Evolutionary conservation across 192 early-diverging fungal species (phyloP), one percentile per base, ranked within the genome.

Genomic region (Chytriomyces confervae): DNA sequence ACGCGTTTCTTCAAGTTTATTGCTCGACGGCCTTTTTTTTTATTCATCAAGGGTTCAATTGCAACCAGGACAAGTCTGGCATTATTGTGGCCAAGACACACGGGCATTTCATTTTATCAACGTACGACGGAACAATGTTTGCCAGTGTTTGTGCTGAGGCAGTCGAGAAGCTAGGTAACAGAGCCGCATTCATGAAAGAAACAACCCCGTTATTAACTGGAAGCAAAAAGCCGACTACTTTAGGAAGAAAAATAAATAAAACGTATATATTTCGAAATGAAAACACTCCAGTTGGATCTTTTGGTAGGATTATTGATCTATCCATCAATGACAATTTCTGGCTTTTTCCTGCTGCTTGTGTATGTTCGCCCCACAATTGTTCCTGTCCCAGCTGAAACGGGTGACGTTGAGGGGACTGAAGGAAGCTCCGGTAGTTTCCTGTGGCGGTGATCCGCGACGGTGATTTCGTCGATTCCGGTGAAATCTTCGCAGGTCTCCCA

Each of bases 131-230:
- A 2, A 73, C 66, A 16, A 89, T 89, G 88, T 84, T 81, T 83
- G 88, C 85, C 2, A 82, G 81, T 62, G 83, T 89, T 20, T 83
- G 84, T 48, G 88, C 79, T 4, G 88, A 89, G 64, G 84, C 88
- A 4, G 84, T 89, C 0, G 88, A 89, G 66, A 89, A 89, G 61
- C 66, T 89, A 1, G 86, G 84, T 86, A 77, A 36, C 36, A 6
- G 77, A 24, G 6, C 6, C 24, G 49, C 5, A n/a, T 2, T 43
- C 57, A 27, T 61, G 13, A 57, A 51, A 61, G 16, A 11, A 29
- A 8, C 13, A 23, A 16, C 53, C 50, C 7, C 24, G 53, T 9
- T 23, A 50, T 10, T 20, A 62, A 36, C 13, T 23, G 29, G 7
- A 36, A 36, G 47, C 20, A 76, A 5, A 4, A 45, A 83, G 84